These are phyloP conservation scores for Tylopilus sp. DNA, from an alignment of 768 basidiomycete species.

Conservation along the genomic window DNA sequence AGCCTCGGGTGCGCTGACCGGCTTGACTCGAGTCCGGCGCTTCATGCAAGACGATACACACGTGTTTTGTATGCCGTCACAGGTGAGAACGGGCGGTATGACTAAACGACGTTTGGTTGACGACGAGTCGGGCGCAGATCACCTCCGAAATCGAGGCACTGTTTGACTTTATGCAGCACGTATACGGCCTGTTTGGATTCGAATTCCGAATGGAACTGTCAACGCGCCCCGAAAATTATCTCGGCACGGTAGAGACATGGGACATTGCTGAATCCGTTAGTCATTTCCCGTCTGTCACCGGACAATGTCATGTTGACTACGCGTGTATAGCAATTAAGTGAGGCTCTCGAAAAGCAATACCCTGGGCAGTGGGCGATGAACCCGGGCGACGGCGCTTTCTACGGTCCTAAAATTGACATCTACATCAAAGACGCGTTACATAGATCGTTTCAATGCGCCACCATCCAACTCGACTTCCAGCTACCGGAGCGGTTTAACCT, in stretches of 20 bases:
- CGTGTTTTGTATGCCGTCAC: constrained; percentile 94
- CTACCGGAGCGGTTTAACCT: constrained; percentile 95
- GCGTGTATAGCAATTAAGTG: constrained; percentile 66
- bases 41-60: constrained; percentile 99
- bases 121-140: constrained; percentile 45
- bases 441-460: constrained; percentile 96
- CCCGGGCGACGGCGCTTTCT: constrained; percentile 98
- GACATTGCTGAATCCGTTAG: constrained; percentile 78
- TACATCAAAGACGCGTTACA: constrained; percentile 89
- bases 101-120: background rate
- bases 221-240: constrained; percentile 91
- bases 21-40: constrained; percentile 87
- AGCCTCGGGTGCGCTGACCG: constrained; percentile 90
- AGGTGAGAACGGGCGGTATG: constrained; percentile 44
- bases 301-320: constrained; percentile 2
- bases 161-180: constrained; percentile 93
- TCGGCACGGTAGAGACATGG: constrained; percentile 90
- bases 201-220: constrained; percentile 92
- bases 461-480: constrained; percentile 99
- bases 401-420: constrained; percentile 99
- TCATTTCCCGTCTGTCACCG: background rate
- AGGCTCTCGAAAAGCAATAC: constrained; percentile 80
- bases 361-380: constrained; percentile 91
- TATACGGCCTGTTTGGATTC: constrained; percentile 94
- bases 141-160: constrained; percentile 80